These are phyloP conservation scores for Ogataea trehalophila DNA, from an alignment of 805 yeast species.

Conservation along the genomic window DNA sequence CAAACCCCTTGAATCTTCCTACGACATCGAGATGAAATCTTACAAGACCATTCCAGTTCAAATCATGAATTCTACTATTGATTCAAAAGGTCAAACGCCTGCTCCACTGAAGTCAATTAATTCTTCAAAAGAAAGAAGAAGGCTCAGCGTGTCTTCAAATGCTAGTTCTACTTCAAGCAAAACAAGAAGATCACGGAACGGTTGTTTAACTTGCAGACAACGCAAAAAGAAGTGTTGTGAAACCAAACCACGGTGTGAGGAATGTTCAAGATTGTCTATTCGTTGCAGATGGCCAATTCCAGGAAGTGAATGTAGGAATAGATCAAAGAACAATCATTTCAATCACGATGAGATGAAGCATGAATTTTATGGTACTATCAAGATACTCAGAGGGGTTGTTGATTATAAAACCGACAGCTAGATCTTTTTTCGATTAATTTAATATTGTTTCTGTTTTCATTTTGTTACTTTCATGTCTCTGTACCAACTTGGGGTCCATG, in stretches of 20 bases:
- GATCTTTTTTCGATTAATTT: neutral
- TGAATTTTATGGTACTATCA: constrained; percentile 52
- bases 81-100: too few species aligned
- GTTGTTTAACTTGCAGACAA: constrained; percentile 74
- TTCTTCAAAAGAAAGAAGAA: neutral
- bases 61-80: too few species aligned
- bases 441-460: too few species aligned
- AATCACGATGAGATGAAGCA: constrained; percentile 52
- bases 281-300: constrained; percentile 73
- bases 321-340: constrained; percentile 44
- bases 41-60: neutral
- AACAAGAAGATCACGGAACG: constrained; percentile 58
- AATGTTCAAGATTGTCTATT: constrained; percentile 60
- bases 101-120: neutral
- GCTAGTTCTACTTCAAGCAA: neutral
- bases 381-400: constrained; percentile 59
- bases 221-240: constrained; percentile 80
- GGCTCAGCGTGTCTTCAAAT: neutral
- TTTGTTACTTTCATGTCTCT: too few species aligned
- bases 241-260: constrained; percentile 57
- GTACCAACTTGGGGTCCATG: too few species aligned
- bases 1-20: neutral
- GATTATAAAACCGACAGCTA: constrained; percentile 35
- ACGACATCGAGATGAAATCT: neutral
- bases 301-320: constrained; percentile 55